Evolutionary conservation across 2,329 filamentous ascomycete genomes (phyloP).

Genomic region (Orbilia brochopaga): DNA sequence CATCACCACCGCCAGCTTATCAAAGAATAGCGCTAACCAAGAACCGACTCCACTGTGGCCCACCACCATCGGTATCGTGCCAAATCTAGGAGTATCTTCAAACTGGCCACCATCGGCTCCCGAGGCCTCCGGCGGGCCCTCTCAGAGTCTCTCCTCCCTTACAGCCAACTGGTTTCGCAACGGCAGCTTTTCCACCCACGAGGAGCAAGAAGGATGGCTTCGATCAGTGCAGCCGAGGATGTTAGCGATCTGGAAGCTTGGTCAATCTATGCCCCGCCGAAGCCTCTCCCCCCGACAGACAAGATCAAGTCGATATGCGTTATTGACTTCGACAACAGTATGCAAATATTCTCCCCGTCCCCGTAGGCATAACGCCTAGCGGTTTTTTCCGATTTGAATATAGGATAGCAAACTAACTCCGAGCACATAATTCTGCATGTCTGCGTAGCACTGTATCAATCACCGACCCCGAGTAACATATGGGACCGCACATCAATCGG

Average conservation of each 20-base stretch:
- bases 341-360: neutral
- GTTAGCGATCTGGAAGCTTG: slow-evolving; percentile 10
- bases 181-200: too few relatives aligned
- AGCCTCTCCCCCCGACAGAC: slow-evolving; percentile 27
- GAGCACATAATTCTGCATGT: neutral
- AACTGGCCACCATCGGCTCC: slow-evolving; percentile 3
- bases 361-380: neutral
- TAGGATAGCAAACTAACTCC: neutral
- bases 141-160: neutral
- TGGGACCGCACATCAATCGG: slow-evolving; percentile 36
- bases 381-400: too few relatives aligned
- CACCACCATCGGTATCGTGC: neutral
- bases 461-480: slow-evolving; percentile 45
- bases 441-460: slow-evolving; percentile 36
- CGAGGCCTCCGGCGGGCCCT: neutral
- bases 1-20: too few relatives aligned
- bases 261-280: slow-evolving; percentile 22
- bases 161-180: neutral
- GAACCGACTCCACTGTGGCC: neutral
- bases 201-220: slow-evolving; percentile 23
- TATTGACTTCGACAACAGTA: slow-evolving; percentile 49
- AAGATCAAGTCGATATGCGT: slow-evolving; percentile 39
- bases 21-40: neutral
- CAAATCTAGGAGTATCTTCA: slow-evolving; percentile 1
- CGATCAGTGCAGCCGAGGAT: neutral